A percentile compares a stretch with the other conserved stretches of the same genome.
phyloP scores from a whole-genome alignment of 2,329 filamentous ascomycete genomes.

The Aspergillus phoenicis region DNA sequence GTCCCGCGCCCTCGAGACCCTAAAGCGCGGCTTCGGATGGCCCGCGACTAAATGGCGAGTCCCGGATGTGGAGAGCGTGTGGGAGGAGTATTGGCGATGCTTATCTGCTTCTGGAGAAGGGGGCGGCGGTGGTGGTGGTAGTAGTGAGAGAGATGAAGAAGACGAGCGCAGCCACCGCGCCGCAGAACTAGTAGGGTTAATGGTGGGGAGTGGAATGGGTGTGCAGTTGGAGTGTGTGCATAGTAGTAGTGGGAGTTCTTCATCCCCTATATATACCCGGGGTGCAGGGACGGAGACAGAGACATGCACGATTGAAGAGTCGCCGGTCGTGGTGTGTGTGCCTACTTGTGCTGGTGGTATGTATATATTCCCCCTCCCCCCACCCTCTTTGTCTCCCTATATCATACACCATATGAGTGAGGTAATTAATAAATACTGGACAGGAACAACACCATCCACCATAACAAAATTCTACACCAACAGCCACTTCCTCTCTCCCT shows the following conservation, averaged over 20 bases:
- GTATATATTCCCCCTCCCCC: conserved; percentile 7
- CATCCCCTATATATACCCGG: background rate
- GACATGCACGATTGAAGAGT: conserved; percentile 15
- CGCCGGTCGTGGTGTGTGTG: conserved; percentile 37
- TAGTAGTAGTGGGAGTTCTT: background rate
- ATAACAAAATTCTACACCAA: conserved; percentile 54
- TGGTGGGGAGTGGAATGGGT: conserved; percentile 12
- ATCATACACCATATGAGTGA: too few species aligned
- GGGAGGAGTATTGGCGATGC: conserved; percentile 41
- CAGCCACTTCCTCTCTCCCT: conserved; percentile 52
- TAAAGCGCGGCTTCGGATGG: conserved; percentile 60
- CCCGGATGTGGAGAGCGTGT: conserved; percentile 42
- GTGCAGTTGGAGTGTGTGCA: conserved; percentile 1
- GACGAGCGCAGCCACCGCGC: conserved; percentile 24
- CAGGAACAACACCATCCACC: conserved; percentile 23
- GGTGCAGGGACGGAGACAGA: background rate
- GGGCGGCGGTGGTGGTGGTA: background rate
- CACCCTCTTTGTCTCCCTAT: background rate
- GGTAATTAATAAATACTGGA: too few species aligned
- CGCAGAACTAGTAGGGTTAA: conserved; percentile 24
- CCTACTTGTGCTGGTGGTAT: conserved; percentile 42
- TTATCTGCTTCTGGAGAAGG: conserved; percentile 9
- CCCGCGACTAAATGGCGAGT: conserved; percentile 33
- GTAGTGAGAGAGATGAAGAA: conserved; percentile 12
- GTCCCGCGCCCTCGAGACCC: conserved; percentile 60